Conservation (phyloP, 1,139 yeast species). For the Saccharomyces hybrid region DNA sequence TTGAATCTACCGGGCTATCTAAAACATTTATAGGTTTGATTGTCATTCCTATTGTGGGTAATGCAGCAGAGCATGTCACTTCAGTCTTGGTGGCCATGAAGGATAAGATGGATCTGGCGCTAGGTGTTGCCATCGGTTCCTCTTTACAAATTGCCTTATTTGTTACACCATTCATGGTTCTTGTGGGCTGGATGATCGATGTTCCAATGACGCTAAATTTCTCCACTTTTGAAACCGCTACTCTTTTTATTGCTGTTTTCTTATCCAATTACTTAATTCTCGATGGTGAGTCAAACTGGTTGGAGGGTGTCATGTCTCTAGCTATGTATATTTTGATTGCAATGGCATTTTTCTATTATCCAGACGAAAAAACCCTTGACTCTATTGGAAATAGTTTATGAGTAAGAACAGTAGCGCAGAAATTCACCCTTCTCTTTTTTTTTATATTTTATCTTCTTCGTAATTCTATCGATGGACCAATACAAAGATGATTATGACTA, state of each 20-base stretch:
- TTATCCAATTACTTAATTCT: slow-evolving; percentile 78
- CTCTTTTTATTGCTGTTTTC: slow-evolving; percentile 79
- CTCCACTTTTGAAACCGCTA: slow-evolving; percentile 88
- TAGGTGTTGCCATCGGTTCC: slow-evolving; percentile 97
- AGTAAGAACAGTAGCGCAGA: background rate
- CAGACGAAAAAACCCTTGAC: slow-evolving; percentile 26
- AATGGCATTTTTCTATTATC: slow-evolving; percentile 69
- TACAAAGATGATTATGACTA: background rate
- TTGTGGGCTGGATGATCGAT: slow-evolving; percentile 83
- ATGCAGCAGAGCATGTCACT: slow-evolving; percentile 97
- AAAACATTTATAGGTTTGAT: slow-evolving; percentile 93
- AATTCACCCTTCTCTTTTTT: background rate
- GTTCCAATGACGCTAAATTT: slow-evolving; percentile 91
- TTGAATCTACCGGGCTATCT: slow-evolving; percentile 73
- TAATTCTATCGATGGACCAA: background rate
- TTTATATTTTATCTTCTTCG: background rate
- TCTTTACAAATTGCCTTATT: slow-evolving; percentile 91
- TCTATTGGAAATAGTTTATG: background rate
- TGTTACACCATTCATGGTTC: slow-evolving; percentile 90
- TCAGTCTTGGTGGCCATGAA: slow-evolving; percentile 92
- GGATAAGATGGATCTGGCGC: slow-evolving; percentile 94
- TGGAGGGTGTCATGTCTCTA: slow-evolving; percentile 88
- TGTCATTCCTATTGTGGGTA: slow-evolving; percentile 92
- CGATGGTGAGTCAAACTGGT: slow-evolving; percentile 95
- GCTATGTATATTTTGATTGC: slow-evolving; percentile 83